Conservation (phyloP, 495 filamentous ascomycete genomes). For the Talaromyces wortmannii region DNA sequence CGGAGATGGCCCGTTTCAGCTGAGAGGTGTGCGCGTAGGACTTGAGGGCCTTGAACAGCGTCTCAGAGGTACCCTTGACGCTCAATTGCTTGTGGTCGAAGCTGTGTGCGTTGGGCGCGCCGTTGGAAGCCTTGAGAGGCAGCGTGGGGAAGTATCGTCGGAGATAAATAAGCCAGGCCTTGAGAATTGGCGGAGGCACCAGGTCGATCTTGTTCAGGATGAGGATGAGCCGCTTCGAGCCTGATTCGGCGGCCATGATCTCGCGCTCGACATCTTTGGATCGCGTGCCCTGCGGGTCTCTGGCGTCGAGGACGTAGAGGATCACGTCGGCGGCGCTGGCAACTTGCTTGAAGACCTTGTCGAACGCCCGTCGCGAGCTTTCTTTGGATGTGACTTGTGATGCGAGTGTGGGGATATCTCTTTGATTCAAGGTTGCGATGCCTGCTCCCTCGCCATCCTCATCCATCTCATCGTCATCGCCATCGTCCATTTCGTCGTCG, state of each 20-base stretch:
- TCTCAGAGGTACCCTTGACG: slow-evolving; percentile 76
- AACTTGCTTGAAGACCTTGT: slow-evolving; percentile 96
- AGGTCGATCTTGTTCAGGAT: slow-evolving; percentile 97
- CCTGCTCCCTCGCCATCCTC: slow-evolving; percentile 38
- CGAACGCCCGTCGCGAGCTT: slow-evolving; percentile 76
- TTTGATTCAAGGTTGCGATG: slow-evolving; percentile 2
- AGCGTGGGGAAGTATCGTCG: slow-evolving; percentile 90
- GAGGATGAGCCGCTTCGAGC: slow-evolving; percentile 83
- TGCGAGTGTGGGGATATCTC: slow-evolving; percentile 18
- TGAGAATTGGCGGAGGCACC: slow-evolving; percentile 72
- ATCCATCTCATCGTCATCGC: slow-evolving; percentile 30
- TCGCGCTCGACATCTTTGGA: slow-evolving; percentile 85
- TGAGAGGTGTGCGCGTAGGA: slow-evolving; percentile 77
- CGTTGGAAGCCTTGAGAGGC: slow-evolving; percentile 78
- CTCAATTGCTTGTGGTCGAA: slow-evolving; percentile 91
- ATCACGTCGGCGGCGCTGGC: slow-evolving; percentile 83
- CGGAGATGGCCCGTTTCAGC: slow-evolving; percentile 81
- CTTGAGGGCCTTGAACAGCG: slow-evolving; percentile 88
- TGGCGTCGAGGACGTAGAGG: slow-evolving; percentile 90
- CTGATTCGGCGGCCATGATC: slow-evolving; percentile 76
- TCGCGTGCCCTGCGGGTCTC: slow-evolving; percentile 85
- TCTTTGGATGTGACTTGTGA: slow-evolving; percentile 45
- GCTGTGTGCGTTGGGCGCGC: slow-evolving; percentile 77
- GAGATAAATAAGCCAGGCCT: slow-evolving; percentile 77
- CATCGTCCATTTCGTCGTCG: slow-evolving; percentile 47